Base-by-base conservation (phyloP, 192 early-diverging fungal genomes). In the Obelidium mucronatum region DNA sequence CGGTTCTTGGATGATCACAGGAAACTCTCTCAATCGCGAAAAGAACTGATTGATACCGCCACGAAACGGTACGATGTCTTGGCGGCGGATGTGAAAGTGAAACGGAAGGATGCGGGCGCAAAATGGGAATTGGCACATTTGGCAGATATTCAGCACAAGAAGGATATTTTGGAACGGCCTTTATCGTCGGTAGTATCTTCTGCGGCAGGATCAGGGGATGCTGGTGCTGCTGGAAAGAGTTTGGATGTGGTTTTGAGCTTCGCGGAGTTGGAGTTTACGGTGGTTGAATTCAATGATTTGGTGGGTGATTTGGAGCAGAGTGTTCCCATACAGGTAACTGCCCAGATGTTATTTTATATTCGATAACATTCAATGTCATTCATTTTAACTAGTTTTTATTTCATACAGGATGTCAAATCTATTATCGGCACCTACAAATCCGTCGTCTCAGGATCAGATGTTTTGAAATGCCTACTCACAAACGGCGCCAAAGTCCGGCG, bases 381-480 rank as follows among this genome's bases (percentile, higher is more conserved):
- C 1, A 36, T 77, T 17, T 6, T 58, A 13, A 37, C 37, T 52
- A 17, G 35, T 26, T 48, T 17, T 48, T 28, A 0, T 0, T 17
- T 48, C 13, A 19, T 1, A 2, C 63, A 84, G 79, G 81, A 86
- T 54, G 73, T 86, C 1, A 73, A 70, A 40, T 76, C 77, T 13
- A 69, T 86, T 24, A 72, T 83, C 60, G 81, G 82, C 0, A 77
- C 78, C 1, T 75, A 79, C 52, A 86, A 86, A 74, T 71, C 78
- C 52, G 80, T 79, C 48, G 53, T 82, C 28, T 40, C 53, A 1
- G 77, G 80, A 2, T 40, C 79, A 1, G 76, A 77, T 31, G 60
- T 83, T 1, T 33, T 81, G 26, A 53, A 56, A 1, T 79, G 80
- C 44, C 54, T 86, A 17, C 36, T 62, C 2, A 39, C 53, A 28